Evolutionary conservation across 805 yeast species (phyloP), one percentile per base, ranked within the genome.

Genomic region (Sungouiozyma intestinalis): DNA sequence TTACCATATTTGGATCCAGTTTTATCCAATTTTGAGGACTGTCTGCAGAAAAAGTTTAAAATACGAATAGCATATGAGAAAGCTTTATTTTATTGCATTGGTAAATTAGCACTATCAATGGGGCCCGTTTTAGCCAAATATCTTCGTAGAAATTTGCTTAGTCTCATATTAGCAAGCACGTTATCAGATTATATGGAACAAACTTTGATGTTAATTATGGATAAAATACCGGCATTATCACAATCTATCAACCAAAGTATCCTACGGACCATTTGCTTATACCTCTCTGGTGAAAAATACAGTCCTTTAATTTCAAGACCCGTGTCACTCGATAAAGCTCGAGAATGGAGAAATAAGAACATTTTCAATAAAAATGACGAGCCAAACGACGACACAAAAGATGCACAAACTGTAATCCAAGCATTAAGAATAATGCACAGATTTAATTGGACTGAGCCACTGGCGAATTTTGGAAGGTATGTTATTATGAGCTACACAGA

Each of bases 41-140:
- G 92, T 0, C 67, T 90, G 20, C 69, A 75, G 27, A 51, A 65
- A 0, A 66, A 63, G 42, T 62, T 63, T 15, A 76, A 77, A 48
- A 61, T 70, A 2, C 71, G 88, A 45, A 81, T 77, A 54, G 87
- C 82, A 39, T 77, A 82, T 36, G 94, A 85, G 49, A 81, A 85
- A 0, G 87, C 95, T 1, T 76, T 90, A 16, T 90, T 88, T 54
- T 85, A 83, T 51, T 92, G 97, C 58, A 72, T 90, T 36, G 85
- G 94, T 0, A 83, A 85, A 62, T 65, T 92, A 32, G 88, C 96
- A 0, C 72, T 73, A 19, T 90, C 97, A 0, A 85, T 90, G 14
- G 97, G 97, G 0, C 94, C 95, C 11, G 94, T 95, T 0, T 67
- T 90, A 43, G 85, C 96, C 0, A 92, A 90, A 55, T 87, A 85